A percentile compares a stretch with the other conserved stretches of the same genome.
Evolutionary conservation across 2,329 filamentous ascomycete species (phyloP).

Genomic region (Lojkania enalia): DNA sequence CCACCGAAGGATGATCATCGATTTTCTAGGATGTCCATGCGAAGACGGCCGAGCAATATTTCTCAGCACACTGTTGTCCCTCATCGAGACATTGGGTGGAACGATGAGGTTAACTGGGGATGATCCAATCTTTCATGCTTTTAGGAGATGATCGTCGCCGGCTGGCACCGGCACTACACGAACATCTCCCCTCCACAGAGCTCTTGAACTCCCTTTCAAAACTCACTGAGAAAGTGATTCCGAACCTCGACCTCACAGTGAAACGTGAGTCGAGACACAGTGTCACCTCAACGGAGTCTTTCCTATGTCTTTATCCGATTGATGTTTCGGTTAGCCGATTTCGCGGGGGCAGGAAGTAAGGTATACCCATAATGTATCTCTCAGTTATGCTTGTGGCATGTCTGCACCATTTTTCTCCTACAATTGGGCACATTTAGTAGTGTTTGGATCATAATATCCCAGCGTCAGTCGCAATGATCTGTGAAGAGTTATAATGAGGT

Average conservation of each 20-base stretch:
- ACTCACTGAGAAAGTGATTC: constrained; percentile 46
- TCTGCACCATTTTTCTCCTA: constrained; percentile 7
- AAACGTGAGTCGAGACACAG: constrained; percentile 36
- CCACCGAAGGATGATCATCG: constrained; percentile 42
- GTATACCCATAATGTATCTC: constrained; percentile 44
- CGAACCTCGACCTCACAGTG: constrained; percentile 37
- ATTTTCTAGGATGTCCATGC: constrained; percentile 41
- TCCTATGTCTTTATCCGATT: constrained; percentile 24
- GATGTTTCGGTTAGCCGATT: constrained; percentile 16
- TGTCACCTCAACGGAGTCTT: constrained; percentile 40
- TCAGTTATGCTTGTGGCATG: constrained; percentile 21
- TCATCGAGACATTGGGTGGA: constrained; percentile 40
- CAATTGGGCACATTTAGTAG: constrained; percentile 2
- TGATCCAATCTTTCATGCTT: no score
- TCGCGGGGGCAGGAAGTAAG: constrained; percentile 20
- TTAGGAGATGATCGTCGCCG: no score
- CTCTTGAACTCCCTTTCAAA: constrained; percentile 8
- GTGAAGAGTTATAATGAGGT: constrained; percentile 13
- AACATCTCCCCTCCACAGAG: constrained; percentile 18
- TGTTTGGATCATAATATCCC: constrained; percentile 14
- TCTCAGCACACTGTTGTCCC: constrained; percentile 40
- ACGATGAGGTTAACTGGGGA: constrained; percentile 42
- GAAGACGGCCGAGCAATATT: constrained; percentile 41
- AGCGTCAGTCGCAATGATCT: neutral
- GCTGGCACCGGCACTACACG: constrained; percentile 30